These are phyloP conservation scores for Calonectria fujianensis DNA, from an alignment of 2,329 filamentous ascomycete species.

Conservation along the genomic window DNA sequence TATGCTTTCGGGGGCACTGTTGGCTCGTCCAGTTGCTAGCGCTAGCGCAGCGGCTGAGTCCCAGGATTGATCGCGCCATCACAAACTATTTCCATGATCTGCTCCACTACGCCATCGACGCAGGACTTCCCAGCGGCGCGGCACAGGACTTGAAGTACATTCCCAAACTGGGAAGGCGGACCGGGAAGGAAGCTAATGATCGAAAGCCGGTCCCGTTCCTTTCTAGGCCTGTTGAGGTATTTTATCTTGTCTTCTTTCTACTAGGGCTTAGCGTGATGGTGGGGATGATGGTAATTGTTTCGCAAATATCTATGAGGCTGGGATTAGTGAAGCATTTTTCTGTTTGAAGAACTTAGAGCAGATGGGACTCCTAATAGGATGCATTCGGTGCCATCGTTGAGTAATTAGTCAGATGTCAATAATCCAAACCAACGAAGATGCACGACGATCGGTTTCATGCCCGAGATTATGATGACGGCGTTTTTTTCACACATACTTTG, in stretches of 20 bases:
- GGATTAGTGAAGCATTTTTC: not conserved
- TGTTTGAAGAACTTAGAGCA: not conserved
- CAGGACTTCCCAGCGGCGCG: not conserved
- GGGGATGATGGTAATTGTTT: not conserved
- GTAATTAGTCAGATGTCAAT: not conserved
- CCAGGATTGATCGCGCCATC: slow-evolving; percentile 52
- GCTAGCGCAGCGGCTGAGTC: slow-evolving; percentile 51
- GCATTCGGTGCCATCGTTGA: not conserved
- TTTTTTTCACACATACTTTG: too few relatives aligned
- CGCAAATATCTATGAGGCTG: not conserved
- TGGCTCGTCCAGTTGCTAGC: slow-evolving; percentile 57
- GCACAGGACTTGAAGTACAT: not conserved
- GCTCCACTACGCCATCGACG: slow-evolving; percentile 50
- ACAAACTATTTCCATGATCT: slow-evolving; percentile 51
- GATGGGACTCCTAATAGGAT: not conserved
- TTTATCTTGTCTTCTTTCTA: not conserved
- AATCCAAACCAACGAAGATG: not conserved
- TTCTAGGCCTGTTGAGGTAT: not conserved
- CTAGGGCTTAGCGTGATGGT: not conserved
- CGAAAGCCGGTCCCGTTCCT: not conserved
- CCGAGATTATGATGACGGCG: not conserved
- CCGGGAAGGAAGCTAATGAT: not conserved
- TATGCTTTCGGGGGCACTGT: slow-evolving; percentile 57
- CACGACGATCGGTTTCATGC: not conserved
- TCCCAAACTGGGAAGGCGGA: not conserved